Base-by-base conservation (phyloP, 805 yeast genomes). In the Ogataea chonburiensis region DNA sequence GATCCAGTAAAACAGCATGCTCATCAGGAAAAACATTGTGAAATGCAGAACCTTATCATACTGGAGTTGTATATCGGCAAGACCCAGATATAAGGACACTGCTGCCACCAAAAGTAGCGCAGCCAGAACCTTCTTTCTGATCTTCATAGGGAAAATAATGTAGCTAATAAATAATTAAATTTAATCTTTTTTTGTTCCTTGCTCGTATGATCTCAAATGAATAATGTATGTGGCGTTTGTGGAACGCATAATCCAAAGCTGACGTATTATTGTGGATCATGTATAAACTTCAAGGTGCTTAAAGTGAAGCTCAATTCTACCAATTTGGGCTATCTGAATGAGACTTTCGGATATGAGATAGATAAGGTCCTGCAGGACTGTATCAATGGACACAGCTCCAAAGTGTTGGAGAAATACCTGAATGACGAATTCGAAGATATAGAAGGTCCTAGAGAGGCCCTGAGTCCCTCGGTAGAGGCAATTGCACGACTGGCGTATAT, bases 11-110 rank as follows among this genome's bases (percentile, higher is more conserved):
- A 75, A 72, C 36, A 73, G 67, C 1, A 55, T 49, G 2, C 76
- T 73, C 42, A 75, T 56, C 1, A 70, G 37, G 39, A 65, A 56
- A 44, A 75, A 75, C 39, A 68, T 62, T 4, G 47, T 24, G 38
- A 73, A 73, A 47, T 75, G 81, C 1, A 73, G 43, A 16, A 55
- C 39, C 47, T 75, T 75, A 48, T 75, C 81, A 52, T 73, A 63
- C 7, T 55, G 55, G 14, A 75, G 47, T 0, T 66, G 64, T 3
- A 75, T 50, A 57, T 64, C 64, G 6, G 79, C 72, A 49, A 75
- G 70, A 14, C 81, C 81, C 5, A 75, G 57, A 42, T 73, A 74
- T 1, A 50, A 39, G 0, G 66, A 53, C 6, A 17, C 31, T 10
- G 9, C 14, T 12, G 28, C 33, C 5, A 28, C 19, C n/a, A 34